Conservation (phyloP, 371 early-diverging fungal genomes). For the Mucor velutinosus region DNA sequence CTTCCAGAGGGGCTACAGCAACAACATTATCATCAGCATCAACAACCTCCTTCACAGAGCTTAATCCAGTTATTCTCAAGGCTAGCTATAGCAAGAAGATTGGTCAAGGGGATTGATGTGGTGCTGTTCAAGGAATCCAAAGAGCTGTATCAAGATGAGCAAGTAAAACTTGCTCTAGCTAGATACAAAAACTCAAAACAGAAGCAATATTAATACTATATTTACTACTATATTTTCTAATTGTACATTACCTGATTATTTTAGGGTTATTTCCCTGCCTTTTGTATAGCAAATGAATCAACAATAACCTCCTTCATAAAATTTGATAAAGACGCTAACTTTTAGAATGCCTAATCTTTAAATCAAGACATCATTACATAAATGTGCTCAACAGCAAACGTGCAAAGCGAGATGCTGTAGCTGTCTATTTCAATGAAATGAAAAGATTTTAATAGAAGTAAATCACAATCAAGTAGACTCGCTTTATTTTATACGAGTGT, state of each 20-base stretch:
- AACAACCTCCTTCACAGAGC: background rate
- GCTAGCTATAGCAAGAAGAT: background rate
- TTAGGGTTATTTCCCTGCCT: background rate
- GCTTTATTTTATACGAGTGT: too few species aligned
- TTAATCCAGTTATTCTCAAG: background rate
- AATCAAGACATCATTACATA: too few species aligned
- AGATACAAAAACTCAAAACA: background rate
- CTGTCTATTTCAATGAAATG: too few species aligned
- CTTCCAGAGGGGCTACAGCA: background rate
- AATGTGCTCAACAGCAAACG: too few species aligned
- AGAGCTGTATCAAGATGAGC: background rate
- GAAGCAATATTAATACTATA: background rate
- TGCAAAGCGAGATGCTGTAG: too few species aligned
- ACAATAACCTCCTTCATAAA: background rate
- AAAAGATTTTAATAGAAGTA: too few species aligned
- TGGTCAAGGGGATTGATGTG: background rate
- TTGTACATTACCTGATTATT: background rate
- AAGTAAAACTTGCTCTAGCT: background rate
- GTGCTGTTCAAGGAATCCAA: background rate
- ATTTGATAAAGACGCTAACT: too few species aligned
- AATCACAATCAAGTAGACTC: too few species aligned
- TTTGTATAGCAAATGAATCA: background rate
- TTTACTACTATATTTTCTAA: background rate
- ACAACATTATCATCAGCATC: background rate
- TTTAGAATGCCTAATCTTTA: too few species aligned